Percentiles rank a stretch among this genome's conserved stretches.
Conservation (phyloP, 208 protist genomes). For the Angomonas deanei region DNA sequence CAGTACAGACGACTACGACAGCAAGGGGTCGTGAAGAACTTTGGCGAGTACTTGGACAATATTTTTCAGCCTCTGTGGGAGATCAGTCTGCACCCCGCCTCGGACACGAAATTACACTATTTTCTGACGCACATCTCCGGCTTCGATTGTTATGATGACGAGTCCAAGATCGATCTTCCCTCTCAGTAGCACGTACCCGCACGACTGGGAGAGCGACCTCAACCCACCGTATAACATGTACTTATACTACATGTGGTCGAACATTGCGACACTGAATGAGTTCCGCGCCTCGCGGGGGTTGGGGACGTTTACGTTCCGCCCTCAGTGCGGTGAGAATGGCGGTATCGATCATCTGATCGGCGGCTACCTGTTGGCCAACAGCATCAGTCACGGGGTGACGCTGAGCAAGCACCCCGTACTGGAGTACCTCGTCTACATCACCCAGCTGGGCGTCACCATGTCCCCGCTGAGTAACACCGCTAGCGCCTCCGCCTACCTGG, state of each 20-base stretch:
- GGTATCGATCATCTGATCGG: conserved; percentile 91
- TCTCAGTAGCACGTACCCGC: conserved; percentile 69
- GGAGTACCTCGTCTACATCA: conserved; percentile 98
- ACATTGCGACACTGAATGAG: conserved; percentile 96
- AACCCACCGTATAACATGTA: conserved; percentile 99
- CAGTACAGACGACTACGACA: conserved; percentile 86
- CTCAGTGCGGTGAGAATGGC: conserved; percentile 95
- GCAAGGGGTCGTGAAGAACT: conserved; percentile 76
- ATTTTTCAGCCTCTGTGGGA: conserved; percentile 98
- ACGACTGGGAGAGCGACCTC: conserved; percentile 87
- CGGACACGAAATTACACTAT: conserved; percentile 94
- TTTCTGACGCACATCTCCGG: conserved; percentile 95
- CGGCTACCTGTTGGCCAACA: conserved; percentile 91
- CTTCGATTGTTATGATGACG: conserved; percentile 96
- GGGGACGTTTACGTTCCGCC: conserved; percentile 91
- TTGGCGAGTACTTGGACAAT: conserved; percentile 94
- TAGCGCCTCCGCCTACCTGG: conserved; percentile 93
- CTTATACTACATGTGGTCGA: conserved; percentile 98
- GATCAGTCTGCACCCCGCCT: conserved; percentile 92
- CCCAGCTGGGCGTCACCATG: conserved; percentile 96
- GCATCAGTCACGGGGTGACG: conserved; percentile 97
- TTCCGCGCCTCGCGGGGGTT: conserved; percentile 83
- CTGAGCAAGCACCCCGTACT: conserved; percentile 92
- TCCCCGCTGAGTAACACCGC: conserved; percentile 98
- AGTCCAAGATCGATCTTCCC: conserved; percentile 92